Percentiles rank a stretch among this genome's conserved stretches.
phyloP scores from a whole-genome alignment of 495 filamentous ascomycete species.

The Cercophora newfieldiana region DNA sequence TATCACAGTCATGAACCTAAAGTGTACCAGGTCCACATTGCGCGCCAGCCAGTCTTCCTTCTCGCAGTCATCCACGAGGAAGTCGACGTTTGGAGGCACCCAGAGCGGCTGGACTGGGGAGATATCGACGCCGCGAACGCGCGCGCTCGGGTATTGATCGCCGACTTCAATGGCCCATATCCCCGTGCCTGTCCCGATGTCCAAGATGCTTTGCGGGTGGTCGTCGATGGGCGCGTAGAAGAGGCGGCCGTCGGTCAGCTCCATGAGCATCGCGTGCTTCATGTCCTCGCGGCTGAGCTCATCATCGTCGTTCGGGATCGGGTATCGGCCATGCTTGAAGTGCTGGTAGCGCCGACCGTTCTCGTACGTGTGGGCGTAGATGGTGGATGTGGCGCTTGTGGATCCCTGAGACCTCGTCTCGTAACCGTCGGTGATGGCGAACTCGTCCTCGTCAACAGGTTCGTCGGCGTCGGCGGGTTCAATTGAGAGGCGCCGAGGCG shows the following conservation, averaged over 20 bases:
- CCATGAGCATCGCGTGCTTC: slow-evolving; percentile 43
- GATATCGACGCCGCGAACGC: slow-evolving; percentile 39
- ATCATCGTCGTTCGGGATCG: slow-evolving; percentile 57
- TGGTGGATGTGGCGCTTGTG: slow-evolving; percentile 43
- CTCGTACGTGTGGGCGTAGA: slow-evolving; percentile 48
- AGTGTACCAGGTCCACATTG: slow-evolving; percentile 42
- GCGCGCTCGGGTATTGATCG: slow-evolving; percentile 40
- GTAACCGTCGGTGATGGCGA: slow-evolving; percentile 33
- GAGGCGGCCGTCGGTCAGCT: slow-evolving; percentile 44
- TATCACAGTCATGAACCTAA: slow-evolving; percentile 43
- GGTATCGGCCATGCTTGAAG: slow-evolving; percentile 55
- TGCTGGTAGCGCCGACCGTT: slow-evolving; percentile 61
- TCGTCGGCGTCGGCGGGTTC: slow-evolving; percentile 23
- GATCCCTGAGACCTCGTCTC: slow-evolving; percentile 26
- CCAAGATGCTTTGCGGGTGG: slow-evolving; percentile 45
- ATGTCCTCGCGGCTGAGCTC: slow-evolving; percentile 52
- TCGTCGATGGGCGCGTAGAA: slow-evolving; percentile 45
- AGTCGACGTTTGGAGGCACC: slow-evolving; percentile 43
- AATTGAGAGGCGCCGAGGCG: slow-evolving; percentile 13
- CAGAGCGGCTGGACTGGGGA: slow-evolving; percentile 44
- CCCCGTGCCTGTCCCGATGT: slow-evolving; percentile 55
- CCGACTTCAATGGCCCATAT: slow-evolving; percentile 35
- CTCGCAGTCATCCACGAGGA: slow-evolving; percentile 49
- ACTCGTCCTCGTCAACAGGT: slow-evolving; percentile 28
- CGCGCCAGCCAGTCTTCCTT: slow-evolving; percentile 42